Conservation (phyloP, 2,329 filamentous ascomycete genomes). For the Aspergillus arachidicola region DNA sequence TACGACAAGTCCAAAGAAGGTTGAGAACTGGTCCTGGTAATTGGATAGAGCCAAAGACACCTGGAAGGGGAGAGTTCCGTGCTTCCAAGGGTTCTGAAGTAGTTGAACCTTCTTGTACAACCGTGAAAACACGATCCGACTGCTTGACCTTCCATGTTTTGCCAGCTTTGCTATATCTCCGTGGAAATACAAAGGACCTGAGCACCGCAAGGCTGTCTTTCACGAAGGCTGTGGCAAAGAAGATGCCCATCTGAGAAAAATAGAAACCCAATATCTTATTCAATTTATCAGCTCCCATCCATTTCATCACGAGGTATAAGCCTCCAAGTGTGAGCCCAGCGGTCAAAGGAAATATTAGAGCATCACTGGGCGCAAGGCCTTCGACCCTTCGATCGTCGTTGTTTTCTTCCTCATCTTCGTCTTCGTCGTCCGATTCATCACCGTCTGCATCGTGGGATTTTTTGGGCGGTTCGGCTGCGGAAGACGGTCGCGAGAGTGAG, state of each 20-base stretch:
- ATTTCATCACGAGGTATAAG: constrained; percentile 87
- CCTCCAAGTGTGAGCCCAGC: constrained; percentile 72
- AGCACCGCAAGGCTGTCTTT: constrained; percentile 70
- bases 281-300: constrained; percentile 75
- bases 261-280: constrained; percentile 84
- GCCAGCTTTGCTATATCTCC: constrained; percentile 61
- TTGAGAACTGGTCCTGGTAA: constrained; percentile 40
- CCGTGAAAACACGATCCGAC: constrained; percentile 33
- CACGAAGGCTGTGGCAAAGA: constrained; percentile 72
- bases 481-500: constrained; percentile 80
- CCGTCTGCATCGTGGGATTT: constrained; percentile 41
- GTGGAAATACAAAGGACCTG: constrained; percentile 72
- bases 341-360: constrained; percentile 79
- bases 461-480: constrained; percentile 67
- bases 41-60: constrained; percentile 51
- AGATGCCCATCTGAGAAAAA: constrained; percentile 78
- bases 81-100: constrained; percentile 19
- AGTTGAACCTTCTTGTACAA: constrained; percentile 13
- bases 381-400: constrained; percentile 63
- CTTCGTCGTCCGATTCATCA: constrained; percentile 37
- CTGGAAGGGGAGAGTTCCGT: constrained; percentile 55
- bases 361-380: constrained; percentile 74
- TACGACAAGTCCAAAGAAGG: constrained; percentile 54
- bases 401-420: constrained; percentile 57
- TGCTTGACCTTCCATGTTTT: constrained; percentile 51